These are phyloP conservation scores for Carex littledalei DNA, from an alignment of 176 grass and related monocot genomes.

Conservation along the genomic window DNA sequence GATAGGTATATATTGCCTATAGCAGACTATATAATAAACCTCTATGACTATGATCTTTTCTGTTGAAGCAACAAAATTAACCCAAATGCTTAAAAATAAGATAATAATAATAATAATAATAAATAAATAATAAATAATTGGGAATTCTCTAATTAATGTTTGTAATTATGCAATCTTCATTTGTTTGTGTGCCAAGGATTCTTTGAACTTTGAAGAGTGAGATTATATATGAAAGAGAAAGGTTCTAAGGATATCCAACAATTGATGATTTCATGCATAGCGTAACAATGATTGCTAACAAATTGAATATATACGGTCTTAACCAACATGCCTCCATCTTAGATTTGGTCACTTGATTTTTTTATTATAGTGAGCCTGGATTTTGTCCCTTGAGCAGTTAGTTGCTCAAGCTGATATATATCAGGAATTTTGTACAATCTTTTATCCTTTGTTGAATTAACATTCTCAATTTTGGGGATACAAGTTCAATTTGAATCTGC, in stretches of 20 bases:
- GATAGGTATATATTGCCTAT: background rate
- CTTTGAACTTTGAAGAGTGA: background rate
- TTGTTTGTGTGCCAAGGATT: background rate
- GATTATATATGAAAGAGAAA: background rate
- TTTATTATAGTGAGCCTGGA: background rate
- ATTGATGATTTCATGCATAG: background rate
- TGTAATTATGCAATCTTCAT: constrained; percentile 1
- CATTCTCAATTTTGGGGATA: background rate
- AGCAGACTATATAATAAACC: background rate
- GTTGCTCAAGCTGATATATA: background rate
- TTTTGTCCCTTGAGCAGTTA: background rate
- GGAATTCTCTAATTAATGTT: background rate
- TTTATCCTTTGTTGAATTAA: background rate
- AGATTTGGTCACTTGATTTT: background rate
- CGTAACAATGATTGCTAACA: background rate
- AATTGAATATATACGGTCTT: background rate
- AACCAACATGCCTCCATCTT: background rate
- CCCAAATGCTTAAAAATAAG: too few relatives aligned
- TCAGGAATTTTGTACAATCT: background rate
- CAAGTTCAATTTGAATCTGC: background rate
- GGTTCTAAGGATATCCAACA: background rate
- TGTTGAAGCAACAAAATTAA: background rate
- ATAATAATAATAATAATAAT: too few relatives aligned
- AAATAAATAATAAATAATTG: too few relatives aligned
- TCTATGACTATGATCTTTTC: background rate